Evolutionary conservation across 2,329 filamentous ascomycete genomes (phyloP).

Genomic region (Verticillium longisporum): DNA sequence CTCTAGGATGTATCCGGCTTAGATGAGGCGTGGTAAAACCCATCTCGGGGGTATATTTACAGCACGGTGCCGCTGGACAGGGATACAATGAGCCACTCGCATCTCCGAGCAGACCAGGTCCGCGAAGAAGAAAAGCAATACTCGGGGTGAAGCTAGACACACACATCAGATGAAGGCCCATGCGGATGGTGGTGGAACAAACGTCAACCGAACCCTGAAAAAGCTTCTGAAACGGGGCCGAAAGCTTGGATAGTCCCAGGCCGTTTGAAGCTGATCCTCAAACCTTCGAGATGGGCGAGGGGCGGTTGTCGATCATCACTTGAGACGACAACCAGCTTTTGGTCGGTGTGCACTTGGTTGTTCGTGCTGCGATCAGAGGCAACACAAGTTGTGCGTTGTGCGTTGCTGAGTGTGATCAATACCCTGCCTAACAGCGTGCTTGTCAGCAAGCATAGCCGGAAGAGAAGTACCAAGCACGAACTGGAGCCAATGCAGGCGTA

Average conservation of each 20-base stretch:
- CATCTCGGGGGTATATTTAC: no score
- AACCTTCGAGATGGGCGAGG: neutral
- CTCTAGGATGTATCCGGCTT: no score
- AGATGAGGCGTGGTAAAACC: no score
- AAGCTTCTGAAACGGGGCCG: neutral
- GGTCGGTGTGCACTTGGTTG: neutral
- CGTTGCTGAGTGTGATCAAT: neutral
- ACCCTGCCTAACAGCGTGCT: neutral
- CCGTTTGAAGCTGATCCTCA: neutral
- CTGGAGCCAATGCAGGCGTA: neutral
- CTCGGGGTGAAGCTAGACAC: neutral
- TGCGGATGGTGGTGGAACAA: slow-evolving; percentile 9
- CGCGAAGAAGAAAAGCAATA: neutral
- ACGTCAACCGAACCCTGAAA: slow-evolving; percentile 8
- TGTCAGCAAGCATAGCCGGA: neutral
- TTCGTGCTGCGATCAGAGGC: neutral
- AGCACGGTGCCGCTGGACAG: neutral
- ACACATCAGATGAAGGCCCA: slow-evolving; percentile 9
- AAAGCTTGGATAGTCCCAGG: neutral
- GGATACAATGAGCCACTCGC: slow-evolving; percentile 10
- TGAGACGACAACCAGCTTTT: neutral
- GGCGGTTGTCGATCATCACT: neutral
- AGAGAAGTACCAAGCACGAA: neutral
- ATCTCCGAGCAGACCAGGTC: slow-evolving; percentile 8
- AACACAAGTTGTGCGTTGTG: neutral